A percentile compares a stretch with the other conserved stretches of the same genome.
These are phyloP conservation scores for Massariosphaeria phaeospora DNA, from an alignment of 495 filamentous ascomycete species.

Conservation along the genomic window DNA sequence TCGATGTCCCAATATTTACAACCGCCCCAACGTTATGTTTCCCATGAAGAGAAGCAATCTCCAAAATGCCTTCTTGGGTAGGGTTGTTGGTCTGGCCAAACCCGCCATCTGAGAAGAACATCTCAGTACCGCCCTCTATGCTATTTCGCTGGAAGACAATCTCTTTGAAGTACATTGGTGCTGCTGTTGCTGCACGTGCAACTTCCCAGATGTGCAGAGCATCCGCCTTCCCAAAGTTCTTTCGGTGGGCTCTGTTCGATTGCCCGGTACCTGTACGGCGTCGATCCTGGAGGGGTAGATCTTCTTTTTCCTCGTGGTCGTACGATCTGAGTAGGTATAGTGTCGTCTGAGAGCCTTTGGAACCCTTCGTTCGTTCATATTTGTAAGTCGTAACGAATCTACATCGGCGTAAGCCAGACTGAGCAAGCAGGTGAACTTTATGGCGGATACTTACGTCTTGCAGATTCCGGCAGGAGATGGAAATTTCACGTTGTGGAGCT, in stretches of 20 bases:
- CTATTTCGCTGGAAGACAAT: neutral
- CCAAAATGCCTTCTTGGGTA: neutral
- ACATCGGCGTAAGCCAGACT: no score
- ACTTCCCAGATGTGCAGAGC: slow-evolving; percentile 10
- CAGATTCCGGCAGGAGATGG: neutral
- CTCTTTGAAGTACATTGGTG: slow-evolving; percentile 12
- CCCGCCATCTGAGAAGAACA: slow-evolving; percentile 3
- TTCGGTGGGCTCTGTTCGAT: neutral
- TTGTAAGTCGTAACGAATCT: slow-evolving; percentile 7
- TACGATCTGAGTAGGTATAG: slow-evolving; percentile 6
- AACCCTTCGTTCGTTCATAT: neutral
- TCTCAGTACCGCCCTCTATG: neutral
- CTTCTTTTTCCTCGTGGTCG: neutral
- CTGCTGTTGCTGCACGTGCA: slow-evolving; percentile 7
- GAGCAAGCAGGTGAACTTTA: neutral
- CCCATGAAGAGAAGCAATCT: slow-evolving; percentile 9
- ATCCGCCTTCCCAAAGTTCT: neutral
- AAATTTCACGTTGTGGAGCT: slow-evolving; percentile 3
- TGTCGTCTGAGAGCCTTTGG: neutral
- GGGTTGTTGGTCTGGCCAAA: slow-evolving; percentile 12
- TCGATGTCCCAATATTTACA: slow-evolving; percentile 4
- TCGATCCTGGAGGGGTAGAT: neutral
- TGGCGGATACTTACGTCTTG: neutral
- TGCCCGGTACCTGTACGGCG: neutral
- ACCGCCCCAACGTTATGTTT: slow-evolving; percentile 1